Base-by-base conservation (phyloP, 192 early-diverging fungal genomes). In the Cetraspora pellucida region DNA sequence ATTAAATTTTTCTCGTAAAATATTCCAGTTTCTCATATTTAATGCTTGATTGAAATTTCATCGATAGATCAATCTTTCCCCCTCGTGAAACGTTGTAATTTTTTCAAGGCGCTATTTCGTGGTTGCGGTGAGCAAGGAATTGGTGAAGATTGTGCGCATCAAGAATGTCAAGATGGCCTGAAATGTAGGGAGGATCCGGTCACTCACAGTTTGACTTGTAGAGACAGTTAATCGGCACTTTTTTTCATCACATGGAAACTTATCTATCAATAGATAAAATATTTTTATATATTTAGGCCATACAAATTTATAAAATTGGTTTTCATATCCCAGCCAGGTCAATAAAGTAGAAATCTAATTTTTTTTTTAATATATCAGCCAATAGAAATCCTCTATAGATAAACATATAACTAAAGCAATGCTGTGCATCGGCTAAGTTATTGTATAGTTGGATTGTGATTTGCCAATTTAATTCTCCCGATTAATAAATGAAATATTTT, bases 1-100 rank as follows among this genome's bases (percentile, higher is more conserved):
- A 73, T 73, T 73, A 59, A 73, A 59, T 43, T 59, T 74, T 74
- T 74, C 19, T 74, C 57, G 58, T 44, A 60, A n/a, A 74, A 25
- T 59, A 72, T 31, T 54, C 65, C 28, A 67, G 65, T 46, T 67
- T 44, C 65, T 67, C 65, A 67, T 28, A n/a, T 27, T 67, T 52
- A 52, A 67, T 67, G 0, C 37, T 67, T 67, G 28, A 67, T 67
- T 67, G 30, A 67, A 27, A 67, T 67, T 67, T 67, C 65, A 67
- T 67, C 28, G 10, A 67, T 44, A 67, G 65, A 46, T 67, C 65
- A 67, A n/a, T 44, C 28, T 45, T 17, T 44, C 65, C 19, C 10
- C 65, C 28, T 67, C 65, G 30, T 5, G 37, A 67, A 67, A 46
- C 65, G 65, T 67, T 67, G 65, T 19, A 67, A 28, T 67, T 44